These are phyloP conservation scores for Aphanomyces euteiches DNA, from an alignment of 352 stramenopile species.

Conservation along the genomic window DNA sequence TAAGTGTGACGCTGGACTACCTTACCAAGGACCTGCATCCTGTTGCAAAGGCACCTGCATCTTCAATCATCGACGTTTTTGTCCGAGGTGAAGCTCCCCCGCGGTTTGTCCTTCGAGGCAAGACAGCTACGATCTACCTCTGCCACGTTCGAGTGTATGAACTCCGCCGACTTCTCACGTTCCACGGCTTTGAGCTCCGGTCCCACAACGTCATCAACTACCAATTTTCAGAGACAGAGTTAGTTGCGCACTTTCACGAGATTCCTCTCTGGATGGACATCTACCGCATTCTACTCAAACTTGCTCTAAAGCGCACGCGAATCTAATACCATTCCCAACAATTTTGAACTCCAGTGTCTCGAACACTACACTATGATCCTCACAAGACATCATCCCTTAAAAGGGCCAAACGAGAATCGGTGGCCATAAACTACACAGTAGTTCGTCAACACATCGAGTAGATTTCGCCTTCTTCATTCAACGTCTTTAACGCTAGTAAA, in stretches of 20 bases:
- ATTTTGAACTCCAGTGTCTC: no score
- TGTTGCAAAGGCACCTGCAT: neutral
- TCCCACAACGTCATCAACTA: slow-evolving; percentile 19
- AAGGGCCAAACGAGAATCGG: neutral
- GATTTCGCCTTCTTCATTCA: no score
- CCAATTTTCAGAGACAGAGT: slow-evolving; percentile 23
- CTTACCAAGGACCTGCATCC: neutral
- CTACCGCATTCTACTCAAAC: slow-evolving; percentile 22
- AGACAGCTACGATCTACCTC: slow-evolving; percentile 9
- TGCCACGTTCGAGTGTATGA: slow-evolving; percentile 26
- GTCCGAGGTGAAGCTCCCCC: neutral
- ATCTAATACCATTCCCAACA: slow-evolving; percentile 3
- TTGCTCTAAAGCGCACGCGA: slow-evolving; percentile 26
- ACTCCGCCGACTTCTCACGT: slow-evolving; percentile 24
- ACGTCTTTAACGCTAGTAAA: no score
- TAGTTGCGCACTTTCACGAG: slow-evolving; percentile 16
- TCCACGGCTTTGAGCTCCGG: slow-evolving; percentile 15
- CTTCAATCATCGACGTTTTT: slow-evolving; percentile 18
- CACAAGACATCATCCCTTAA: neutral
- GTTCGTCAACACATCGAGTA: no score
- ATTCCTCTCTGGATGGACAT: neutral
- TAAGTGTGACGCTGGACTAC: slow-evolving; percentile 2
- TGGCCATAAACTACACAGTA: no score
- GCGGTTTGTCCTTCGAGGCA: slow-evolving; percentile 7
- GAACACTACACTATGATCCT: no score